These are phyloP conservation scores for Suillus alpinus DNA, from an alignment of 768 basidiomycete species.

Conservation along the genomic window DNA sequence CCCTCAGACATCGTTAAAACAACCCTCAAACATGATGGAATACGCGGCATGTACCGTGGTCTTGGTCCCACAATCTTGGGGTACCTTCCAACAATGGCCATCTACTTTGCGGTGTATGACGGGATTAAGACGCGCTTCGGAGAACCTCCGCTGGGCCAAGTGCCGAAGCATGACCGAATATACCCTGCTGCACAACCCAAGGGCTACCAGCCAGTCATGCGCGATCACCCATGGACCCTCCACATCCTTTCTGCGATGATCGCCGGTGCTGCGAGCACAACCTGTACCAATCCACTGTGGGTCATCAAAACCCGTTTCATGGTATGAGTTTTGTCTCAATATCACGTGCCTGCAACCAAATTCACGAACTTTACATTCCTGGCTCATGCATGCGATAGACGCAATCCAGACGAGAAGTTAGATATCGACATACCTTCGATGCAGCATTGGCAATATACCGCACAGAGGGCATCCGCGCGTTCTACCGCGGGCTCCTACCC, in stretches of 20 bases:
- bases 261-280: conserved; percentile 90
- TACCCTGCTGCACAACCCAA: conserved; percentile 84
- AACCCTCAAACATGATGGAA: conserved; percentile 64
- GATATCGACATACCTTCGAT: conserved; percentile 88
- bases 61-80: conserved; percentile 95
- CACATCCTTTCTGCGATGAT: conserved; percentile 96
- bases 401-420: conserved; percentile 71
- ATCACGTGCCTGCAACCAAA: conserved; percentile 5
- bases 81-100: conserved; percentile 98
- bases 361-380: conserved; percentile 9
- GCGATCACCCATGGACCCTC: conserved; percentile 81
- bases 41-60: conserved; percentile 94
- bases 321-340: conserved; percentile 47
- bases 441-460: conserved; percentile 89
- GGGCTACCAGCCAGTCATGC: conserved; percentile 76
- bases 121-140: conserved; percentile 86
- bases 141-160: conserved; percentile 50
- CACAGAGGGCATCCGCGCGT: conserved; percentile 81
- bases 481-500: conserved; percentile 94
- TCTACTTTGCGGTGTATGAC: conserved; percentile 98
- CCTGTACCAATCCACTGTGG: conserved; percentile 96
- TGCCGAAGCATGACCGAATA: conserved; percentile 41
- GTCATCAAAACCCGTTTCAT: conserved; percentile 99
- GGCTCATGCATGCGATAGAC: conserved; percentile 49
- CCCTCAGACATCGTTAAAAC: conserved; percentile 50